phyloP scores from a whole-genome alignment of 306 rosid species.

The Vachellia pachyceras region DNA sequence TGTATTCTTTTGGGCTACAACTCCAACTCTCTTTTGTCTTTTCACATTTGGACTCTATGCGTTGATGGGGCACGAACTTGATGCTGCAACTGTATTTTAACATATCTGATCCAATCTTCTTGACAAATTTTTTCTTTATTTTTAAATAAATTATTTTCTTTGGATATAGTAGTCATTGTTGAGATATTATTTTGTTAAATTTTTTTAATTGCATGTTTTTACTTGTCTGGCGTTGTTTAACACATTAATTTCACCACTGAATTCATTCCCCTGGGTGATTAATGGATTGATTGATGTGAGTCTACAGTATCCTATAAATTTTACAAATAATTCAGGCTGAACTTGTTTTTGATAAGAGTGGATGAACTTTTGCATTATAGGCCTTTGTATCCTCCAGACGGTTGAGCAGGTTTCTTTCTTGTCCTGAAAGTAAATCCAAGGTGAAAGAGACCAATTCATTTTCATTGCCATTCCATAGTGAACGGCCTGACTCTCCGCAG shows the following conservation, averaged over 20 bases:
- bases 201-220: constrained; percentile 76
- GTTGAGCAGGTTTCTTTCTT: constrained; percentile 81
- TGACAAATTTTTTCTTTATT: constrained; percentile 30
- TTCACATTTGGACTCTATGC: constrained; percentile 89
- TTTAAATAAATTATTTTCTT: constrained; percentile 18
- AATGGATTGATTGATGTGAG: constrained; percentile 98
- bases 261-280: constrained; percentile 98
- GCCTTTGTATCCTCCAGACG: constrained; percentile 79
- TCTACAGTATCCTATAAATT: constrained; percentile 30
- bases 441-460: constrained; percentile 48
- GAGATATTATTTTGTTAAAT: constrained; percentile 34
- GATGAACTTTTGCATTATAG: constrained; percentile 48
- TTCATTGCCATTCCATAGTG: constrained; percentile 42
- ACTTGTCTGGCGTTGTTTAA: constrained; percentile 98
- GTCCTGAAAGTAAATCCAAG: constrained; percentile 57
- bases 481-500: constrained; percentile 52
- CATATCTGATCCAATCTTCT: constrained; percentile 26
- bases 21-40: constrained; percentile 91
- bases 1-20: constrained; percentile 98
- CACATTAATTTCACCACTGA: constrained; percentile 86
- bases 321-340: constrained; percentile 13
- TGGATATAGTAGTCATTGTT: constrained; percentile 2
- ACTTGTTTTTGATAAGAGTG: constrained; percentile 22
- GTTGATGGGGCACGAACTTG: constrained; percentile 89
- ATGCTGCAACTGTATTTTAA: constrained; percentile 89